Conservation (phyloP, 139 green algal species). For the Chlorella sorokiniana region DNA sequence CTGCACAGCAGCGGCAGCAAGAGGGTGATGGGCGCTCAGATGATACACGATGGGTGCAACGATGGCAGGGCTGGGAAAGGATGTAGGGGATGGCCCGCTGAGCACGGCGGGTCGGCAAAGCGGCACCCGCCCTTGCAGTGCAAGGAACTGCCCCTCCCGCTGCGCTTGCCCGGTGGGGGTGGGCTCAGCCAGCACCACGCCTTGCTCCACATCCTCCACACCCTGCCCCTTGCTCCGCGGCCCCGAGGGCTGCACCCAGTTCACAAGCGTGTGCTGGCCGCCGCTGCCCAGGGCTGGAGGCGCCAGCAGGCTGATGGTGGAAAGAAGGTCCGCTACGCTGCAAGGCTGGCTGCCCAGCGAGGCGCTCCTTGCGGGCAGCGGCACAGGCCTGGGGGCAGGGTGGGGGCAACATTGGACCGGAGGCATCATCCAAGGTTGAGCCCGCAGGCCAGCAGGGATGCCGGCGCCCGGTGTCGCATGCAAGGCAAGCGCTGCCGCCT, state of each 20-base stretch:
- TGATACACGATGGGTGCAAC: not conserved
- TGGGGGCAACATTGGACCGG: not conserved
- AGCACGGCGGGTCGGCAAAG: not conserved
- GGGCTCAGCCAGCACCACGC: conserved; percentile 66
- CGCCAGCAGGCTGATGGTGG: not conserved
- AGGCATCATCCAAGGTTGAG: not conserved
- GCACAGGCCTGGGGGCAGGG: too few relatives aligned
- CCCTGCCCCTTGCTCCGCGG: conserved; percentile 74
- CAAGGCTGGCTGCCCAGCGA: not conserved
- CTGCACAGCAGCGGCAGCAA: not conserved
- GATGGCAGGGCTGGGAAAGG: not conserved
- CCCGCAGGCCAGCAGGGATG: too few relatives aligned
- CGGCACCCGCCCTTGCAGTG: not conserved
- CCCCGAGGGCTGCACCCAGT: conserved; percentile 56
- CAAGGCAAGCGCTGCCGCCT: not conserved
- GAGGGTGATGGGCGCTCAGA: too few relatives aligned
- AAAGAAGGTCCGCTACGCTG: not conserved
- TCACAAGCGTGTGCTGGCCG: not conserved
- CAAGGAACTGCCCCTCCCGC: not conserved
- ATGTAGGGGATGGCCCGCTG: too few relatives aligned
- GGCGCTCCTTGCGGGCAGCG: not conserved
- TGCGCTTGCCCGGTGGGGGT: conserved; percentile 41
- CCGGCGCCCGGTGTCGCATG: not conserved
- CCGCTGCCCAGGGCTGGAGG: not conserved
- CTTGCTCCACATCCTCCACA: conserved; percentile 84